phyloP scores from a whole-genome alignment of 1,139 yeast genomes.

The Debaryomyces subglobosus region DNA sequence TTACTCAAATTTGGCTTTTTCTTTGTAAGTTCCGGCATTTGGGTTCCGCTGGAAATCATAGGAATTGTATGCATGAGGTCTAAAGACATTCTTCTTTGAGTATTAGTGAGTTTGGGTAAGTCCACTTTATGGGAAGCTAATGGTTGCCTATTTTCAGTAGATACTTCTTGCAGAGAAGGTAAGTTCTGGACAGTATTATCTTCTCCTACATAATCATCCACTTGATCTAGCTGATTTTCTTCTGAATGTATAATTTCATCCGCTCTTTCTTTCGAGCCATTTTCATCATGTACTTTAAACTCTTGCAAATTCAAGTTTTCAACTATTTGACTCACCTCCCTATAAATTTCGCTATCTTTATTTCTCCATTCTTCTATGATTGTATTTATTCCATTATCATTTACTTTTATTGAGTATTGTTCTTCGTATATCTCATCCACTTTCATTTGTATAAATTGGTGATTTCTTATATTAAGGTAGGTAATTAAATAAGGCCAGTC shows the following conservation, averaged over 20 bases:
- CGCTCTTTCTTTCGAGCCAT: not conserved
- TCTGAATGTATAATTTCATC: not conserved
- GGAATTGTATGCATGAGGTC: constrained; percentile 28
- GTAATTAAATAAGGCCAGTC: constrained; percentile 22
- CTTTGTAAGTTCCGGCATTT: constrained; percentile 14
- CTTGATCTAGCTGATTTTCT: not conserved
- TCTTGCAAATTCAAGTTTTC: constrained; percentile 17
- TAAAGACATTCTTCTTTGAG: constrained; percentile 34
- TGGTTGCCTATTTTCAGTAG: not conserved
- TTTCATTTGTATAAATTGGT: constrained; percentile 23
- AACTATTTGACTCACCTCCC: constrained; percentile 25
- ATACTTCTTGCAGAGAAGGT: not conserved
- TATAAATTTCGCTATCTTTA: constrained; percentile 18
- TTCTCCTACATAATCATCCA: not conserved
- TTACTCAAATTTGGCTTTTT: constrained; percentile 26
- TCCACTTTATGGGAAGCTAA: constrained; percentile 10
- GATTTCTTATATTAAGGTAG: constrained; percentile 19
- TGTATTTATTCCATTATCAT: not conserved
- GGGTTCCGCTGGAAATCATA: not conserved
- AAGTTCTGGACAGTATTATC: not conserved
- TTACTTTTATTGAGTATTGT: constrained; percentile 3
- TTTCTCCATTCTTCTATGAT: constrained; percentile 20
- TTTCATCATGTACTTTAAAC: not conserved
- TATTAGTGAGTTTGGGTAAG: constrained; percentile 27
- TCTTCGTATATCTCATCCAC: constrained; percentile 29